Evolutionary conservation across 805 yeast species (phyloP), one percentile per base, ranked within the genome.

Genomic region (Candida piceae): DNA sequence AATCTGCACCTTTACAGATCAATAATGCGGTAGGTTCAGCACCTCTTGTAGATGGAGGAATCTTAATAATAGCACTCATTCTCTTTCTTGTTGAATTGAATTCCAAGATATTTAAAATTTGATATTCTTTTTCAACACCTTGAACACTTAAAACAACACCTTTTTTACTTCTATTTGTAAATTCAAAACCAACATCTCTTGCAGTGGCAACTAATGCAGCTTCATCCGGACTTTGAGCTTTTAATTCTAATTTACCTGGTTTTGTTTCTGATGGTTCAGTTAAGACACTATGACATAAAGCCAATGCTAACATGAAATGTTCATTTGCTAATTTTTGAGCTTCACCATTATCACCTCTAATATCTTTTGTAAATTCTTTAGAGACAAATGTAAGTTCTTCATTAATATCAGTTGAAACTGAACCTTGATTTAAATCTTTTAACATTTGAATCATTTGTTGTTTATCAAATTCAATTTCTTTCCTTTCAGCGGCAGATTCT

Each of bases 201-300:
- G 93, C 93, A 16, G 93, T 82, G 12, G 80, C 80, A 12, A 84
- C 94, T 39, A 84, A 69, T 1, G 94, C 93, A 19, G 89, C 88
- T 60, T 84, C 94, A 67, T 84, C 94, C 0, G 94, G 94, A 18
- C 88, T 80, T 55, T 84, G 93, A 0, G 93, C 93, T 50, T 81
- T 80, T 26, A 82, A 61, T 18, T 75, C 64, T 35, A 72, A 48
- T 41, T 70, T 78, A 1, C 63, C 70, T 3, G 85, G 78, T 46
- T 76, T 69, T 18, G 69, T 67, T 27, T 78, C 79, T 43, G 80
- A 78, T 26, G 73, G 71, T 50, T 84, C 94, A 20, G 78, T 74
- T 30, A 84, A 58, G 17, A 84, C 93, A 37, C 89, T 78, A 53
- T 84, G 93, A 63, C 94, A 84, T 23, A 84, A 63, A 0, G 90